Base-by-base conservation (phyloP, 2,329 filamentous ascomycete genomes). In the Diaporthe citri region DNA sequence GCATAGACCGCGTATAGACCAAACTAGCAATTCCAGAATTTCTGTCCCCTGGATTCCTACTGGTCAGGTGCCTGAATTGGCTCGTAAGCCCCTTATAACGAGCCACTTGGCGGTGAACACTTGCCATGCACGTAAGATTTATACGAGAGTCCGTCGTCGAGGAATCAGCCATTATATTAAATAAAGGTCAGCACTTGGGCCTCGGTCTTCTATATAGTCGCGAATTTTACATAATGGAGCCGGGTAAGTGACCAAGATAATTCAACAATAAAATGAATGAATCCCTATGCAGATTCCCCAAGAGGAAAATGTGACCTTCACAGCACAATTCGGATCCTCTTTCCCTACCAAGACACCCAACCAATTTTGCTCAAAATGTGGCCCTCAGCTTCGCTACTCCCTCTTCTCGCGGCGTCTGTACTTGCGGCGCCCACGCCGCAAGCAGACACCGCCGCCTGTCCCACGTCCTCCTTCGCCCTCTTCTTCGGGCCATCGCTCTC, bases 401-500 rank as follows among this genome's bases (percentile, higher is more conserved):
- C 64, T 31, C n/a, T 69, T 7, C 64, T 69, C 20, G 48, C 34
- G 34, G 64, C 64, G 13, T 55, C 64, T 13, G 48, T 41, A 12
- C 48, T 69, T 22, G 64, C 64, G 34, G 48, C 22, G 8, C 64
- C 64, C 34, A 31, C n/a, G 15, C 64, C 64, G 22, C 64, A 69
- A 41, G 64, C 46, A 28, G 64, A 69, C 48, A 28, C 15, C 34
- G 4, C 48, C 15, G 48, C 48, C 15, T 69, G 64, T 7, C 64
- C 64, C 15, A 41, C 46, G 4, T 41, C 64, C 9, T 69, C 64
- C 8, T 69, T 69, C 34, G 64, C 64, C 31, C 36, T 69, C 22
- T 28, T 22, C 64, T 69, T 69, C 48, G 64, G 64, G 15, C 64
- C 64, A 20, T 69, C 64, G 22, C 64, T 69, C 34, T 28, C 46